These are phyloP conservation scores for Penicillium sp. DNA, from an alignment of 2,329 filamentous ascomycete species.

Conservation along the genomic window DNA sequence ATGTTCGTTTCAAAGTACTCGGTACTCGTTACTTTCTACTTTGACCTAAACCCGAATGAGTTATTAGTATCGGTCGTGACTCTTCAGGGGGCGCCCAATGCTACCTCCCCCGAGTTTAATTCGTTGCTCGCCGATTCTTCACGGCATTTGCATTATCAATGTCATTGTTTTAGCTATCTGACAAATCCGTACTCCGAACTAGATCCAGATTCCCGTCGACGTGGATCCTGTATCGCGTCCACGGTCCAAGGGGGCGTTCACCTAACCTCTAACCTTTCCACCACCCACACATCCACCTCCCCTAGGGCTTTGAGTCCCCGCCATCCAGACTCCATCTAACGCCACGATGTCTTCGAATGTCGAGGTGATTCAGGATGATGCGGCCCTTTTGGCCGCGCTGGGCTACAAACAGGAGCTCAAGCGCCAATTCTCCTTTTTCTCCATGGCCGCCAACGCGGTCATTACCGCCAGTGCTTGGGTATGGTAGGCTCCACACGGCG, in stretches of 20 bases:
- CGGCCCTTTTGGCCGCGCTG: constrained; percentile 12
- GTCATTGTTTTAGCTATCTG: neutral
- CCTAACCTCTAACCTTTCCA: neutral
- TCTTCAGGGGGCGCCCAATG: neutral
- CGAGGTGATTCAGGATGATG: constrained; percentile 11
- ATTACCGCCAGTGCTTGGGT: constrained; percentile 19
- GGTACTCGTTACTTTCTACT: no score
- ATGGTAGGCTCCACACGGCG: neutral
- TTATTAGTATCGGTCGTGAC: no score
- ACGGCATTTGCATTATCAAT: neutral
- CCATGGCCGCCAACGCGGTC: constrained; percentile 18
- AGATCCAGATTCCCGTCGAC: neutral
- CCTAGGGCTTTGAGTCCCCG: neutral
- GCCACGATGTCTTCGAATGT: constrained; percentile 1
- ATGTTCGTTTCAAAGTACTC: no score
- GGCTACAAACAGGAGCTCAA: constrained; percentile 18
- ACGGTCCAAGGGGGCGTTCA: neutral
- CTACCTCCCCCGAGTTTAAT: neutral
- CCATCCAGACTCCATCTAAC: neutral
- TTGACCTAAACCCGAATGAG: neutral
- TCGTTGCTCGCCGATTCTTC: neutral
- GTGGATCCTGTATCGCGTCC: neutral
- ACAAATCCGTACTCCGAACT: neutral
- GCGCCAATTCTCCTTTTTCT: constrained; percentile 19
- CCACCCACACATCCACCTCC: neutral